Conservation (phyloP, 805 yeast species). For the Myxozyma mucilagina region DNA sequence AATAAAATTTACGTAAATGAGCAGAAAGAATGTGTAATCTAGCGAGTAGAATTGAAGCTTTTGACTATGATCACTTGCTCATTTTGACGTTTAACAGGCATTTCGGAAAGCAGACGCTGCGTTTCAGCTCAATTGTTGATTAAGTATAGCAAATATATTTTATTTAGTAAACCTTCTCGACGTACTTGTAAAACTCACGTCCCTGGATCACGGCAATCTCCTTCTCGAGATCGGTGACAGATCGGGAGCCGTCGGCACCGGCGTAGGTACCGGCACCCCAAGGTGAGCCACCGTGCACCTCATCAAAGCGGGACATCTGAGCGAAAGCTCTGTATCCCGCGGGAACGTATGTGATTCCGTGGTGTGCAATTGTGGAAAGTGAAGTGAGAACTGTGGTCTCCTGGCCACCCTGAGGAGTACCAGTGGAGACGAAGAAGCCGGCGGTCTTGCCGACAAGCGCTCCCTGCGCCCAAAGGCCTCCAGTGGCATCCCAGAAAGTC, state of each 20-base stretch:
- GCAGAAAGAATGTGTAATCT: too few species aligned
- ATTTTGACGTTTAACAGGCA: neutral
- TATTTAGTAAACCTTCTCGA: constrained; percentile 25
- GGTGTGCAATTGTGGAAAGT: constrained; percentile 64
- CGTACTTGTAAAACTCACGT: constrained; percentile 54
- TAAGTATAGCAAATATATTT: too few species aligned
- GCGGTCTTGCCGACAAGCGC: constrained; percentile 66
- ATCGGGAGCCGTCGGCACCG: constrained; percentile 72
- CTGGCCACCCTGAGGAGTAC: constrained; percentile 76
- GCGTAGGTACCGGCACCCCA: constrained; percentile 88
- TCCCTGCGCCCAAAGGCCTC: constrained; percentile 57
- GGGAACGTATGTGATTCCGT: constrained; percentile 76
- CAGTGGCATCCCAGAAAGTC: constrained; percentile 75
- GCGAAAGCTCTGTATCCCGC: constrained; percentile 69
- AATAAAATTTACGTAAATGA: too few species aligned
- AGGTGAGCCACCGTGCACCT: constrained; percentile 78
- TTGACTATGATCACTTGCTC: neutral
- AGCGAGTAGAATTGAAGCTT: neutral
- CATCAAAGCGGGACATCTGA: constrained; percentile 56
- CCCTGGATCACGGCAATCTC: constrained; percentile 71
- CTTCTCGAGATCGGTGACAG: constrained; percentile 62
- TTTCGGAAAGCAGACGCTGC: neutral
- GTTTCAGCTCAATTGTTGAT: neutral
- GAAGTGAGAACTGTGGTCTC: constrained; percentile 66
- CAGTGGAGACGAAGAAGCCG: constrained; percentile 70